phyloP scores from a whole-genome alignment of 345 rosid genomes.

The Dipteronia dyeriana region DNA sequence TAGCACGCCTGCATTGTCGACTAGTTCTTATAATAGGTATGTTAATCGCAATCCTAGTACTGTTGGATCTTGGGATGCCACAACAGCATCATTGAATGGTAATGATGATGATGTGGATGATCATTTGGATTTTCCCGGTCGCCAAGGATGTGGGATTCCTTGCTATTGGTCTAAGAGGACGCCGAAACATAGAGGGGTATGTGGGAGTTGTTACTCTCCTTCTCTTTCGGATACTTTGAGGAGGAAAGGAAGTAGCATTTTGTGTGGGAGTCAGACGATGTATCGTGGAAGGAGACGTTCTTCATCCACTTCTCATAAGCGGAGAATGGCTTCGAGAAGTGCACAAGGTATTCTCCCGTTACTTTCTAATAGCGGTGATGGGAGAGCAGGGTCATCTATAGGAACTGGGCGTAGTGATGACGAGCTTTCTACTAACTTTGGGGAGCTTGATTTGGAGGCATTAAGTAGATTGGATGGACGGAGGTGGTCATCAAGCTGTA shows the following conservation, averaged over 20 bases:
- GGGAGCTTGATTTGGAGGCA: slow-evolving; percentile 97
- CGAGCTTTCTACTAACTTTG: slow-evolving; percentile 87
- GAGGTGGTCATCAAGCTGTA: slow-evolving; percentile 91
- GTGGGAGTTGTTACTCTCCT: slow-evolving; percentile 85
- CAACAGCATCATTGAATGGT: slow-evolving; percentile 79
- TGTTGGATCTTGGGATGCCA: slow-evolving; percentile 85
- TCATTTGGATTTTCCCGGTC: slow-evolving; percentile 75
- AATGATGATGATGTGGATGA: slow-evolving; percentile 77
- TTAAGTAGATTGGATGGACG: slow-evolving; percentile 94
- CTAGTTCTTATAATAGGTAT: slow-evolving; percentile 74
- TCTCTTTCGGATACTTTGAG: slow-evolving; percentile 85
- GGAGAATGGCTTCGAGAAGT: slow-evolving; percentile 57
- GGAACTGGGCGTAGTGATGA: slow-evolving; percentile 81
- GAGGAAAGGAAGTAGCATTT: slow-evolving; percentile 83
- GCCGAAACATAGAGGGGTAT: slow-evolving; percentile 65
- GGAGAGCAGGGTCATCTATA: slow-evolving; percentile 73
- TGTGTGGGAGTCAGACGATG: slow-evolving; percentile 72
- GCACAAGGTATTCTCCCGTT: slow-evolving; percentile 78
- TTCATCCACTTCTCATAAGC: slow-evolving; percentile 46
- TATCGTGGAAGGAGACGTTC: slow-evolving; percentile 53
- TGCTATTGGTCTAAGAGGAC: slow-evolving; percentile 91
- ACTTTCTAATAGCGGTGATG: slow-evolving; percentile 62
- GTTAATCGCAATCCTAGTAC: slow-evolving; percentile 62
- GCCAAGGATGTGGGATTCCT: slow-evolving; percentile 93
- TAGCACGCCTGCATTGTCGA: slow-evolving; percentile 87